Evolutionary conservation across 2,329 filamentous ascomycete species (phyloP), one percentile per base, ranked within the genome.

Genomic region (Aspergillus sp.): DNA sequence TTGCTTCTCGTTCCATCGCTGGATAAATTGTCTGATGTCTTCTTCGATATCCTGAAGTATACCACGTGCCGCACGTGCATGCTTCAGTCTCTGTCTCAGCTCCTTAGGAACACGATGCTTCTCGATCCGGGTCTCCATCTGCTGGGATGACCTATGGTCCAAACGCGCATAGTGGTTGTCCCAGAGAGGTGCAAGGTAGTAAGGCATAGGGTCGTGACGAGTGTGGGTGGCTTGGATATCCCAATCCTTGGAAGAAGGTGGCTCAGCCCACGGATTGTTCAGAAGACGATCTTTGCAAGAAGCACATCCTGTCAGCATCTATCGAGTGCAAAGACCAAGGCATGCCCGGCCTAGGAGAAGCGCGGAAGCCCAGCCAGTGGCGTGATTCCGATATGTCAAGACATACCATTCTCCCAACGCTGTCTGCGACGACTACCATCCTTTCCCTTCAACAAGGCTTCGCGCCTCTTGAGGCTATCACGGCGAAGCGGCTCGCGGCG

Each of bases 401-500:
- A 69, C 78, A 66, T 84, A 96, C 92, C 91, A 76, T 98, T 99
- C 81, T 99, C 95, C 92, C 93, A 98, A 58, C 94, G 85, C 69
- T 94, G 89, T 53, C 94, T 84, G 70, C 94, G 88, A 38, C 94
- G 86, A 69, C 87, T 94, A 36, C 94, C 94, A 76, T 97, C 92
- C 68, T 96, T 96, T 59, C 94, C 94, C 79, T 92, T 96, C 32
- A 95, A 81, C 55, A 96, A 73, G 2, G 88, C 86, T 66, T 97
- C 92, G 17, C 93, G 87, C 55, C 85, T 78, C 70, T 86, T 87
- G 69, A 86, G 69, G 67, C 85, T 88, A 69, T 89, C 87, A 54
- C 86, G 83, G 36, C 84, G 80, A 49, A 86, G 69, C 5, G 83
- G 81, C 69, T 84, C 82, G 61, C 82, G 82, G 45, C 90, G 73